Evolutionary conservation across 106 monocot species (phyloP).

Genomic region (Alisma plantagoaquatica): DNA sequence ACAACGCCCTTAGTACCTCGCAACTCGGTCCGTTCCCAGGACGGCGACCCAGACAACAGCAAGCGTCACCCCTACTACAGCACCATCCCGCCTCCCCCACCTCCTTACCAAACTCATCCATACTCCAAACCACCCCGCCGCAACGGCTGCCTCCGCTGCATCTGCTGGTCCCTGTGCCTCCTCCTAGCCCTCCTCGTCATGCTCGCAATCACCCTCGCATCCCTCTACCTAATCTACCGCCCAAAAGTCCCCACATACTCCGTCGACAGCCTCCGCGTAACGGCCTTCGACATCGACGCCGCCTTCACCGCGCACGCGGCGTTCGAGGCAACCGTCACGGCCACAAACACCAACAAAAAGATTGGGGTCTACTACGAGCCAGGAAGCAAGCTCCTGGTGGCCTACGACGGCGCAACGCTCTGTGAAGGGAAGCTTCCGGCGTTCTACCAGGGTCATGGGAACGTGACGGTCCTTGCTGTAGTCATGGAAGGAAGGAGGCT

Average conservation of each 20-base stretch:
- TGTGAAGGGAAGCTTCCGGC: conserved; percentile 59
- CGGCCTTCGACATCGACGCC: conserved; percentile 34
- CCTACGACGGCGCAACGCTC: conserved; percentile 34
- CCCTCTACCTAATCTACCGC: conserved; percentile 62
- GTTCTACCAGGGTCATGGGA: conserved; percentile 95
- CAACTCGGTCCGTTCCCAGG: neutral
- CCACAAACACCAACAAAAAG: conserved; percentile 65
- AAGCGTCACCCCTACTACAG: conserved; percentile 9
- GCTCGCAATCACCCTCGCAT: conserved; percentile 43
- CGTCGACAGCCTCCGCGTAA: conserved; percentile 54
- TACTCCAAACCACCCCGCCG: conserved; percentile 11
- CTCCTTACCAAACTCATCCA: too few relatives aligned
- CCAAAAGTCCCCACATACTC: conserved; percentile 77
- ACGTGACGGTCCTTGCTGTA: conserved; percentile 45
- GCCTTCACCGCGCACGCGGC: conserved; percentile 19
- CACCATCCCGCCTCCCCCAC: conserved; percentile 12
- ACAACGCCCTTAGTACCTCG: conserved; percentile 18
- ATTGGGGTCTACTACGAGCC: conserved; percentile 84
- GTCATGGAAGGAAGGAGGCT: conserved; percentile 34
- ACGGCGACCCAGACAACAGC: neutral
- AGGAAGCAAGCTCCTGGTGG: conserved; percentile 48
- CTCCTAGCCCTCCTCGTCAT: conserved; percentile 35
- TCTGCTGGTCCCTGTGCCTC: conserved; percentile 62
- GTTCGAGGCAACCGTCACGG: conserved; percentile 56
- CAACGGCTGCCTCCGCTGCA: conserved; percentile 37